phyloP scores from a whole-genome alignment of 129 eudicot species.

The Flaveria bidentis region DNA sequence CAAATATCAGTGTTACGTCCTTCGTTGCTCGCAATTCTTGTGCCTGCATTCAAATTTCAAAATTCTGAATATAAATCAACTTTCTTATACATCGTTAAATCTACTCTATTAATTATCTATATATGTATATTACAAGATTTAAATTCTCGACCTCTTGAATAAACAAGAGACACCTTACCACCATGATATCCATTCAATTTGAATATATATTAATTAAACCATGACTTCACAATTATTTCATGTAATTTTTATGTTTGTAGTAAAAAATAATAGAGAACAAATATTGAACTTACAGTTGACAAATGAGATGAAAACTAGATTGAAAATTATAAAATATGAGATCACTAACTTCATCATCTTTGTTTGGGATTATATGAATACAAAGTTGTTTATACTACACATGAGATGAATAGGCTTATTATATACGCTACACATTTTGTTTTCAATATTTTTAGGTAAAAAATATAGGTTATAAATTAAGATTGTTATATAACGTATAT shows the following conservation, averaged over 20 bases:
- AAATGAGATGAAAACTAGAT: not conserved
- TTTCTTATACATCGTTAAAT: no score
- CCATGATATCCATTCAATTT: no score
- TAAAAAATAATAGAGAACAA: not conserved
- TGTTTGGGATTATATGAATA: not conserved
- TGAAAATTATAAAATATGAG: not conserved
- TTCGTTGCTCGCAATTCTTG: not conserved
- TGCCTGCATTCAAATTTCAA: conserved; percentile 19
- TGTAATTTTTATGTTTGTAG: not conserved
- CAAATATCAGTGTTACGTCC: not conserved
- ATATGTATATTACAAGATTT: no score
- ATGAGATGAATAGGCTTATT: no score
- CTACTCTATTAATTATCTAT: no score
- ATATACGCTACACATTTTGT: no score
- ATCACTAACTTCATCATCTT: not conserved
- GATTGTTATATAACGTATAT: no score
- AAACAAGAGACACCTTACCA: no score
- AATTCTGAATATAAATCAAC: not conserved
- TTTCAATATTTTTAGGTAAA: no score
- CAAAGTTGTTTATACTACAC: no score
- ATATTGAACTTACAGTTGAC: not conserved
- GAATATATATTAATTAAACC: not conserved
- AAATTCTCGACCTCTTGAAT: no score
- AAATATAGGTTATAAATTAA: no score
- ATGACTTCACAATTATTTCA: not conserved